Evolutionary conservation across 2,329 filamentous ascomycete species (phyloP), one percentile per base, ranked within the genome.

Genomic region (Balansia obtecta): DNA sequence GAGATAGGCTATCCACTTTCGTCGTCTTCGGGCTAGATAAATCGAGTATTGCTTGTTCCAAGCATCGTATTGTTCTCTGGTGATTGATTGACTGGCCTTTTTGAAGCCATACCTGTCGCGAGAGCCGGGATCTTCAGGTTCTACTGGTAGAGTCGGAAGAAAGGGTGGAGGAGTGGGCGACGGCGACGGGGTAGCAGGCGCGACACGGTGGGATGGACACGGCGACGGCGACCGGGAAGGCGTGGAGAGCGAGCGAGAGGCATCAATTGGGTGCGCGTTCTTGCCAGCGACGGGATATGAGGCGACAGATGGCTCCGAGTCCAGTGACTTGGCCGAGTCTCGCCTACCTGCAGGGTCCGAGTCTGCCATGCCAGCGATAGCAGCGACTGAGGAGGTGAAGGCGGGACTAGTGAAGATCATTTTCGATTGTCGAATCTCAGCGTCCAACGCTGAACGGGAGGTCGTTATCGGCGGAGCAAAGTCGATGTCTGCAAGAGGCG

Each of bases 21-120:
- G 82, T 55, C 80, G 77, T 53, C 91, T 77, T 33, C 86, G 78
- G 1, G 79, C 78, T 39, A 94, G 73, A 62, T 93, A 90, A 38
- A 83, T 77, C 32, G 77, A 80, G 63, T 97, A 96, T 4, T 73
- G 73, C 15, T 70, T 69, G 57, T 89, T 82, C 91, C 91, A 97
- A 1, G 74, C 71, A 60, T 96, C 87, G 62, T 94, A 95, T 62
- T 90, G 78, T 52, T 85, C 76, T 18, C 83, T 69, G 1, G 78
- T 85, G 54, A 95, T 76, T 61, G 94, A 83, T 56, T 90, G 83
- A 40, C 83, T 91, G 38, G 80, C 78, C 65, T 96, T 97, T 57
- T 88, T 87, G 71, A 97, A 97, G 3, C 91, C 91, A 61, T 96
- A 95, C 15, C 87, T 79, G 64, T 96, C 90, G 49, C 89, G 81